Evolutionary conservation across 2,329 filamentous ascomycete species (phyloP), one percentile per base, ranked within the genome.

Genomic region (Ascosphaera acerosa): DNA sequence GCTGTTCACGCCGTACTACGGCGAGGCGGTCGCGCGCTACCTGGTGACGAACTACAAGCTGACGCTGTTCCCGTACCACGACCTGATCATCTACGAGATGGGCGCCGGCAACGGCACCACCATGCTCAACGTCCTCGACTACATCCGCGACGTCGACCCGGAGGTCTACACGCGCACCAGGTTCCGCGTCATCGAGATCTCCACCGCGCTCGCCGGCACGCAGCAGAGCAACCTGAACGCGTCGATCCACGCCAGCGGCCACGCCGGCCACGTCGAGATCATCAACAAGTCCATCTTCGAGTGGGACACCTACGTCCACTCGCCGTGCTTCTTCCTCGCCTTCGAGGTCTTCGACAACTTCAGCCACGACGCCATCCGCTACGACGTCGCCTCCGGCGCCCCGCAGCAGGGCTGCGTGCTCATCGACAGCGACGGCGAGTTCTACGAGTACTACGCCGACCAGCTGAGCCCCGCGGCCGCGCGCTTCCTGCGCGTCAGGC

Each of bases 311-410:
- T 77, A 76, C 40, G 77, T 92, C n/a, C 74, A 80, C 6, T 76
- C 74, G 2, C 87, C 84, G 0, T 94, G 87, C 58, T 97, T 90
- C 61, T 94, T 97, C 60, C 66, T 97, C 26, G 87, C 84, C 28
- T 75, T 97, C 53, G 87, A 97, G 54, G 87, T 97, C 40, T 91
- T 92, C 46, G 87, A 97, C 59, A 97, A 97, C 55, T 94, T 97
- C 49, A 72, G 80, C 20, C 89, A 97, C 57, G 87, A 97, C 55
- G 66, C 73, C 35, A 70, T 97, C 37, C 82, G 89, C 38, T 97
- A 94, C 56, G 75, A 94, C 52, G 62, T 74, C 7, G 53, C 61
- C 36, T 89, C 81, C 7, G 76, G 80, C 48, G 59, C 74, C 40
- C 76, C 84, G 0, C 64, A 91, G 33, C 89, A 97, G 55, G 81